phyloP scores from a whole-genome alignment of 2,329 filamentous ascomycete species.

The Penicillium brevicompactum region DNA sequence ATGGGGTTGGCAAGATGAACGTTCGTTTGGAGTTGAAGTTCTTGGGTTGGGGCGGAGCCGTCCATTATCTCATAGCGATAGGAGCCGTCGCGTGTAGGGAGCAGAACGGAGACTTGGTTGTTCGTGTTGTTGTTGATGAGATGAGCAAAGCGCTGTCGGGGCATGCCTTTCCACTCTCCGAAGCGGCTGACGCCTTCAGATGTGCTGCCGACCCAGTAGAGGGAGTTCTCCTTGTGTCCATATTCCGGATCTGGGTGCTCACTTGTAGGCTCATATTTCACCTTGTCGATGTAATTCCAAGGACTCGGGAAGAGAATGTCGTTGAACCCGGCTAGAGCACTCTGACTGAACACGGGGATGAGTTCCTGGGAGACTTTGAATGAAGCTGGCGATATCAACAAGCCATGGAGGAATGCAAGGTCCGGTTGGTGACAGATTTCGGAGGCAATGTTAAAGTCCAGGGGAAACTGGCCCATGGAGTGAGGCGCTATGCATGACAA shows the following conservation, averaged over 20 bases:
- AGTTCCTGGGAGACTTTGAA: constrained; percentile 66
- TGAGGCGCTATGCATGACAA: constrained; percentile 64
- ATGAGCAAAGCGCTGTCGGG: constrained; percentile 71
- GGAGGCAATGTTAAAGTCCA: constrained; percentile 65
- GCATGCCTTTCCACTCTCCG: constrained; percentile 68
- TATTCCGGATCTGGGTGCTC: constrained; percentile 59
- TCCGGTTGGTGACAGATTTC: constrained; percentile 79
- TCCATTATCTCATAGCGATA: constrained; percentile 60
- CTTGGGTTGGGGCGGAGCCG: constrained; percentile 37
- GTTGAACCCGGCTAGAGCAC: constrained; percentile 70
- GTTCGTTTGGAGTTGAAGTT: constrained; percentile 58
- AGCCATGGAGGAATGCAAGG: constrained; percentile 70
- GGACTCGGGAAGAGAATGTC: constrained; percentile 74
- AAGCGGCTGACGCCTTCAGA: constrained; percentile 56
- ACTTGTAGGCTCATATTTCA: constrained; percentile 53
- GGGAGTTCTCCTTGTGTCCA: constrained; percentile 60
- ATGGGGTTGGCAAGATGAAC: constrained; percentile 63
- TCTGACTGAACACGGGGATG: constrained; percentile 74
- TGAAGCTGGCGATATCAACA: constrained; percentile 67
- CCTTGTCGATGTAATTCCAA: constrained; percentile 64
- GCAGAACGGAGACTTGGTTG: constrained; percentile 55
- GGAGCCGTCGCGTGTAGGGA: constrained; percentile 50
- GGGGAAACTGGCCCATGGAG: constrained; percentile 67
- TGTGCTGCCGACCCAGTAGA: constrained; percentile 77
- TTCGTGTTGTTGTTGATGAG: constrained; percentile 62